Evolutionary conservation across 257 asterid genomes (phyloP), one percentile per base, ranked within the genome.

Genomic region (Nicotiana paniculata): DNA sequence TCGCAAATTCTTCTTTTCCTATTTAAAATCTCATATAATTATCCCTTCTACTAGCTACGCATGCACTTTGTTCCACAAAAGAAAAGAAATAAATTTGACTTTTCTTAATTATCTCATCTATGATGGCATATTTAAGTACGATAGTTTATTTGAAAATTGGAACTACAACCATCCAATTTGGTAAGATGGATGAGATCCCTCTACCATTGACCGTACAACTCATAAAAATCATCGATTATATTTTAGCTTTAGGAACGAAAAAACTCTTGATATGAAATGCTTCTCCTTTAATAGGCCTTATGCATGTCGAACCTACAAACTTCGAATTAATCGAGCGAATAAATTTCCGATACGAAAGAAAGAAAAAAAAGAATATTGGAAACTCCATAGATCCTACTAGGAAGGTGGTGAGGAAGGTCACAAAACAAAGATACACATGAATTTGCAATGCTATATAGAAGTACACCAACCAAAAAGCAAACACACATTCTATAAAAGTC

Each of bases 361-460:
- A 57, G 39, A 13, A 4, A 53, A 79, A 80, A 24, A 26, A 46
- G 33, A 5, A 62, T 43, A 62, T 39, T 72, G 28, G 78, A 86
- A 81, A 83, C 37, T 61, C 79, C 83, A 82, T 21, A 13, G 16
- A 63, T 77, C 10, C 65, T 86, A 77, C 85, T 54, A 68, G 85
- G 87, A 81, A 81, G 85, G 51, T 67, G 85, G 82, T 53, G 5
- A 83, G 85, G 69, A 86, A 72, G 39, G 53, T 67, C 78, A 51
- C 58, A 16, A 9, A 13, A 55, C 72, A 86, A 81, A 83, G 32
- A 77, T 81, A 74, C 86, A 43, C 3, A 12, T 2, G 30, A 1
- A 57, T 46, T n/a, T 11, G 3, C 55, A 57, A 18, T 21, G 62
- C 15, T 81, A 67, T 37, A 79, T 30, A 48, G 13, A 77, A 24